Evolutionary conservation across 768 basidiomycete species (phyloP), one percentile per base, ranked within the genome.

Genomic region (Russula olivacea): DNA sequence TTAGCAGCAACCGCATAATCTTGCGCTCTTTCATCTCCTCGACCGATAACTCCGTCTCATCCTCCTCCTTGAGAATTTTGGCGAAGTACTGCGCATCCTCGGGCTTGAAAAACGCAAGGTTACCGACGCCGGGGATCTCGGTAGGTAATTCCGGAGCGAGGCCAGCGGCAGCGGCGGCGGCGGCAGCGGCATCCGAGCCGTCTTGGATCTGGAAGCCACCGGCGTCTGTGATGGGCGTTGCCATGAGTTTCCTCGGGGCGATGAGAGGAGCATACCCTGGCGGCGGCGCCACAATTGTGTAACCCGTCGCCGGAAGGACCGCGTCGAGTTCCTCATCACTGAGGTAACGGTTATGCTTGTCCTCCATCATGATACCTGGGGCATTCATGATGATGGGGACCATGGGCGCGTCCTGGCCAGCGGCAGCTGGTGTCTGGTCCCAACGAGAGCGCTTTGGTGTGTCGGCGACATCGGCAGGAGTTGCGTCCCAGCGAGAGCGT

Each of bases 11-110:
- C 28, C 97, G 88, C 95, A 98, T 98, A 70, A 98, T 98, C 76
- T 98, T 99, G 72, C 96, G 87, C 77, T 98, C 97, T 77, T 99
- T 99, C 86, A 98, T 90, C 78, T 99, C 97, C 55, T 98, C 97
- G 9, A 98, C 89, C 0, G 89, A 85, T 52, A 98, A 79, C 72
- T 89, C 86, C 2, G 88, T 90, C 76, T 98, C 97, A 69, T 98
- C 93, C 74, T 96, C 95, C 76, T 97, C 92, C 72, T 91, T 93
- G 59, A 93, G 73, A 64, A 98, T 94, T 75, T 98, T 97, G 57
- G 93, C 89, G 68, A 99, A 98, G 76, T 98, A 99, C 72, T 95
- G 89, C 1, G 95, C 93, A 68, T 99, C 97, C 76, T 99, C 97
- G 1, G 92, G 82, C 75, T 99, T 99, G 83, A 99, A 94, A 79